Evolutionary conservation across 352 stramenopile species (phyloP).

Genomic region (Globisporangium spiculum): DNA sequence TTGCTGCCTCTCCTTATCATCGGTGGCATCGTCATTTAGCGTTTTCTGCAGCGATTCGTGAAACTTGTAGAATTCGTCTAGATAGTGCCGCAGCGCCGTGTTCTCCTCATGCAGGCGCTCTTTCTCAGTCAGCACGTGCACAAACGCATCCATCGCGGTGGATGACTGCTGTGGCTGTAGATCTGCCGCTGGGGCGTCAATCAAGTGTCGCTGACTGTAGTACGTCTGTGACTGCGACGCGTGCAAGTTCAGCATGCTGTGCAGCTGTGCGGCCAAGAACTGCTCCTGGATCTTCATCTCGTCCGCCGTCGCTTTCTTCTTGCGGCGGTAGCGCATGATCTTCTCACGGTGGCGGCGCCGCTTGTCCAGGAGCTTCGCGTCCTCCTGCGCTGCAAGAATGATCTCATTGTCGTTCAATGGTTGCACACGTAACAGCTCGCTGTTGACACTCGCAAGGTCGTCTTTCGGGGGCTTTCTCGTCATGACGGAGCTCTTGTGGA

Average conservation of each 20-base stretch:
- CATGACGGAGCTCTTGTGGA: not conserved
- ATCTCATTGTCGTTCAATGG: not conserved
- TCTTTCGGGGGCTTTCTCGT: not conserved
- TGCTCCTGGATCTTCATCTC: slow-evolving; percentile 32
- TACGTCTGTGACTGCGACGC: slow-evolving; percentile 10
- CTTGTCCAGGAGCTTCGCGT: not conserved
- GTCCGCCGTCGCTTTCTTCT: slow-evolving; percentile 41
- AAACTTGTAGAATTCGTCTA: slow-evolving; percentile 27
- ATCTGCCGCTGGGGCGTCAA: not conserved
- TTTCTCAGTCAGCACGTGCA: slow-evolving; percentile 2
- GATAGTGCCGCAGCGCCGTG: slow-evolving; percentile 25
- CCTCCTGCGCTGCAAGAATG: not conserved
- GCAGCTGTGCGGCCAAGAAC: slow-evolving; percentile 27
- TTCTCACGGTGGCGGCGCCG: slow-evolving; percentile 43
- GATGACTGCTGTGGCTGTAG: not conserved
- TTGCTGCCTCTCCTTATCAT: not conserved
- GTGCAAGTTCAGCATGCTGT: slow-evolving; percentile 28
- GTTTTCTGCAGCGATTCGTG: slow-evolving; percentile 12
- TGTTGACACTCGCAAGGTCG: not conserved
- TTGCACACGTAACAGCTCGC: not conserved
- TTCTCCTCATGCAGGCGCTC: slow-evolving; percentile 34
- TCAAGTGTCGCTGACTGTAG: slow-evolving; percentile 7
- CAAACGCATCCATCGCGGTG: slow-evolving; percentile 3
- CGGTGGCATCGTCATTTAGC: not conserved
- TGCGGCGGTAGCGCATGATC: slow-evolving; percentile 41